Percentiles rank a stretch among this genome's conserved stretches.
These are phyloP conservation scores for Gnaphalium uliginosum DNA, from an alignment of 129 eudicot species.

Conservation along the genomic window DNA sequence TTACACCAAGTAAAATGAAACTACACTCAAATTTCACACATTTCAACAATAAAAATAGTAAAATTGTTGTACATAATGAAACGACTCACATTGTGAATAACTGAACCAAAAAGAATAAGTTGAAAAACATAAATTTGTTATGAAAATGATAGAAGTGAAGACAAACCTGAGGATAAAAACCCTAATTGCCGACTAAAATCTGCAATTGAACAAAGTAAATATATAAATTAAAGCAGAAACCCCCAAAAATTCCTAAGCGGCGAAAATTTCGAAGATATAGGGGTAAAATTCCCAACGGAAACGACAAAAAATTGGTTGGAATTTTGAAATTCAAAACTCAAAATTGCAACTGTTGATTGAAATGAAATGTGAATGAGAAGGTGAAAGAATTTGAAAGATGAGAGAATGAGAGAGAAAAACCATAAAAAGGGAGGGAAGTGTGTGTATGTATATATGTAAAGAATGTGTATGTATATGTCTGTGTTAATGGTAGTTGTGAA, in stretches of 20 bases:
- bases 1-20: not conserved
- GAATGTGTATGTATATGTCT: not conserved
- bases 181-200: conserved; percentile 29
- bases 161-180: conserved; percentile 34
- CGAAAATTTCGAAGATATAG: conserved; percentile 23
- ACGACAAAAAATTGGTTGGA: conserved; percentile 19
- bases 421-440: conserved; percentile 32
- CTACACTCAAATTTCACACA: not conserved
- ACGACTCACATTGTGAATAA: not conserved
- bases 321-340: conserved; percentile 14
- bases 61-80: not conserved
- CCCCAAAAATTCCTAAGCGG: conserved; percentile 9
- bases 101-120: not conserved
- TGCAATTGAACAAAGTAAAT: not conserved
- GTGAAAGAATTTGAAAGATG: conserved; percentile 23
- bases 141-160: not conserved
- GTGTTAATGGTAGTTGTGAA: conserved; percentile 51
- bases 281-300: conserved; percentile 10
- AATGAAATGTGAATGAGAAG: conserved; percentile 5
- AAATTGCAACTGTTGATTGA: not conserved
- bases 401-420: conserved; percentile 24
- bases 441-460: conserved; percentile 14
- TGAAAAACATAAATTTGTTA: not conserved
- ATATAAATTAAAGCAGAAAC: conserved; percentile 7
- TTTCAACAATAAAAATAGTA: not conserved